Conservation (phyloP, 768 basidiomycete genomes). For the Boletales sp. region DNA sequence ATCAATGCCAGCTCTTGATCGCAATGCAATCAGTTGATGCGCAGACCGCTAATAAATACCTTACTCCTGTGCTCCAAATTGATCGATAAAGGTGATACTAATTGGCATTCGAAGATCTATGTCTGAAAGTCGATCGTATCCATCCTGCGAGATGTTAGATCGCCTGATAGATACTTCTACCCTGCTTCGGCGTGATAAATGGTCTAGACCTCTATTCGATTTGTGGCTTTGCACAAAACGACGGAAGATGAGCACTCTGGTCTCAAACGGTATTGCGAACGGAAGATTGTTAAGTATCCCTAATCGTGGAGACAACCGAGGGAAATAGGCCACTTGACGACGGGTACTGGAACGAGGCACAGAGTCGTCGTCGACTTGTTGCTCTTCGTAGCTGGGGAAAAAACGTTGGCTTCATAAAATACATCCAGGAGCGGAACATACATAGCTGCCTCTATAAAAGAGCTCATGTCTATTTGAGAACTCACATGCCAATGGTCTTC, state of each 20-base stretch:
- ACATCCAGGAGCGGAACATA: constrained; percentile 33
- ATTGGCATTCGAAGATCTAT: constrained; percentile 78
- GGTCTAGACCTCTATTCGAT: constrained; percentile 15
- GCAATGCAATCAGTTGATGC: constrained; percentile 1
- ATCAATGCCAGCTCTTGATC: constrained; percentile 78
- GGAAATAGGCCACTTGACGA: constrained; percentile 66
- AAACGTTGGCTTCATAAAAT: background rate
- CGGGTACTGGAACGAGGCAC: constrained; percentile 44
- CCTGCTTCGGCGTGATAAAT: constrained; percentile 15
- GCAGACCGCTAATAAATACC: constrained; percentile 23
- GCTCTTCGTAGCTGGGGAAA: constrained; percentile 58
- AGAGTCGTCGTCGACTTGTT: constrained; percentile 37
- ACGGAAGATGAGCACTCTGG: constrained; percentile 87
- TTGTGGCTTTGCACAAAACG: constrained; percentile 73
- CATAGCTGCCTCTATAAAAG: constrained; percentile 88
- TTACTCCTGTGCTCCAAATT: constrained; percentile 82
- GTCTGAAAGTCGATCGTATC: constrained; percentile 79
- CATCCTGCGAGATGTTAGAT: constrained; percentile 80
- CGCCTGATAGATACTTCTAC: constrained; percentile 45
- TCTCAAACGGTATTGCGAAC: constrained; percentile 90
- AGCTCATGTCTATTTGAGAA: constrained; percentile 52
- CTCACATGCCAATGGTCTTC: constrained; percentile 81
- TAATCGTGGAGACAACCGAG: constrained; percentile 62
- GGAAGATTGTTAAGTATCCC: constrained; percentile 94
- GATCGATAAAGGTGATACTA: constrained; percentile 89